Conservation (phyloP, 805 yeast genomes). For the Saccharomycopsis fermentans region DNA sequence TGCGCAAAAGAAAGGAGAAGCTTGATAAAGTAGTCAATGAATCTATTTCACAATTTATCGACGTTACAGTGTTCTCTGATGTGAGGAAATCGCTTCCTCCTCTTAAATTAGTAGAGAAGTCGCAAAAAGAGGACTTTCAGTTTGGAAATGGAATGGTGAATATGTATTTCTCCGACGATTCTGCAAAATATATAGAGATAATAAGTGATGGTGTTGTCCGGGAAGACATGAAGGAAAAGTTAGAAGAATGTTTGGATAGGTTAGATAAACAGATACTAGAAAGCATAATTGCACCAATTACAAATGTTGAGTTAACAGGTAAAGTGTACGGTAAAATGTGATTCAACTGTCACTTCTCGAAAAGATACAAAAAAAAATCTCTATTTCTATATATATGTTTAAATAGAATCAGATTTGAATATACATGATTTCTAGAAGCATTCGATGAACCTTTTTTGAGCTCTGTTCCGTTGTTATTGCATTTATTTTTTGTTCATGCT, state of each 20-base stretch:
- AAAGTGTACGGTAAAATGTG: neutral
- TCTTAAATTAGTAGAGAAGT: neutral
- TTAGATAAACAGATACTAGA: neutral
- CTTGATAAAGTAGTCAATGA: neutral
- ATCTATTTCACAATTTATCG: neutral
- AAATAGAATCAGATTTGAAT: no score
- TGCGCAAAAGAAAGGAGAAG: neutral
- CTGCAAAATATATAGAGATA: neutral
- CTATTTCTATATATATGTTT: no score
- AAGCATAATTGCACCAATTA: neutral
- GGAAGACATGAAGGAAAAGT: neutral
- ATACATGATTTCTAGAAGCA: no score
- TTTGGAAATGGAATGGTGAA: neutral
- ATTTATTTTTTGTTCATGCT: neutral
- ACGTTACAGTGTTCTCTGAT: neutral
- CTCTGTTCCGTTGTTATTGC: no score
- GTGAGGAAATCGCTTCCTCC: conserved; percentile 1
- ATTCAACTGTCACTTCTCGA: neutral
- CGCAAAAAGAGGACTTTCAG: neutral
- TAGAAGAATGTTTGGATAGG: neutral
- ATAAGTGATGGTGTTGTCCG: neutral
- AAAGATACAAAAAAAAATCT: no score
- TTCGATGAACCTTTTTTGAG: no score
- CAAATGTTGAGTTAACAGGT: neutral
- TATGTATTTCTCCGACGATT: neutral